Evolutionary conservation across 2,329 filamentous ascomycete genomes (phyloP).

Genomic region (Podosphaera fusca): DNA sequence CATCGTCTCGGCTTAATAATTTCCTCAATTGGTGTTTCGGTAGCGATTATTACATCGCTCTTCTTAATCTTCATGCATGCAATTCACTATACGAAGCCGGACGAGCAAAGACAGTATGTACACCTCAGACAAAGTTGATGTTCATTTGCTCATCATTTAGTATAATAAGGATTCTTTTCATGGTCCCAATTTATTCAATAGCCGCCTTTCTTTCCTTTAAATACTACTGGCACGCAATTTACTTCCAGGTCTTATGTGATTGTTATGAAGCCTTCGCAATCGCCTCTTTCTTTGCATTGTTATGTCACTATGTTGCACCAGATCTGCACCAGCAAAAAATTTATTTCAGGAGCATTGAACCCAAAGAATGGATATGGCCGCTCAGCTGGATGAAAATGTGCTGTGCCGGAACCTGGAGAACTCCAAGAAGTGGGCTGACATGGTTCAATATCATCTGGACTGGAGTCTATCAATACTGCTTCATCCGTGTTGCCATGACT

Average conservation of each 20-base stretch:
- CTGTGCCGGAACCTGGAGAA: slow-evolving; percentile 45
- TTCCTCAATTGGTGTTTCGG: slow-evolving; percentile 23
- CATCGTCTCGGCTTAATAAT: slow-evolving; percentile 31
- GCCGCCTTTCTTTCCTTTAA: slow-evolving; percentile 51
- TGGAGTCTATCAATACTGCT: slow-evolving; percentile 67
- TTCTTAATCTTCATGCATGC: slow-evolving; percentile 36
- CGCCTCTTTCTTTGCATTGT: slow-evolving; percentile 60
- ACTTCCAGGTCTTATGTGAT: slow-evolving; percentile 60
- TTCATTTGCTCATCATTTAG: slow-evolving; percentile 18
- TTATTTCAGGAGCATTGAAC: slow-evolving; percentile 49
- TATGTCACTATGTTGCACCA: slow-evolving; percentile 61
- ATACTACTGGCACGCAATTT: slow-evolving; percentile 57
- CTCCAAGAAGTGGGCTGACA: slow-evolving; percentile 58
- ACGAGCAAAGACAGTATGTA: slow-evolving; percentile 32
- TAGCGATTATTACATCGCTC: slow-evolving; percentile 29
- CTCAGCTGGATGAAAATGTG: slow-evolving; percentile 46
- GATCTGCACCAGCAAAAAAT: slow-evolving; percentile 61
- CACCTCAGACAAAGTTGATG: no score
- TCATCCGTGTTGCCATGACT: slow-evolving; percentile 59
- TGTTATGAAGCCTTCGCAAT: slow-evolving; percentile 83
- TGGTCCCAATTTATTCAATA: slow-evolving; percentile 62
- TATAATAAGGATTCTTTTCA: slow-evolving; percentile 72
- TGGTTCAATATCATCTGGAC: slow-evolving; percentile 83
- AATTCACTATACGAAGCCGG: slow-evolving; percentile 33
- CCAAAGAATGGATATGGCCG: slow-evolving; percentile 52